Conservation (phyloP, 2,329 filamentous ascomycete genomes). For the Stemphylium beticola region DNA sequence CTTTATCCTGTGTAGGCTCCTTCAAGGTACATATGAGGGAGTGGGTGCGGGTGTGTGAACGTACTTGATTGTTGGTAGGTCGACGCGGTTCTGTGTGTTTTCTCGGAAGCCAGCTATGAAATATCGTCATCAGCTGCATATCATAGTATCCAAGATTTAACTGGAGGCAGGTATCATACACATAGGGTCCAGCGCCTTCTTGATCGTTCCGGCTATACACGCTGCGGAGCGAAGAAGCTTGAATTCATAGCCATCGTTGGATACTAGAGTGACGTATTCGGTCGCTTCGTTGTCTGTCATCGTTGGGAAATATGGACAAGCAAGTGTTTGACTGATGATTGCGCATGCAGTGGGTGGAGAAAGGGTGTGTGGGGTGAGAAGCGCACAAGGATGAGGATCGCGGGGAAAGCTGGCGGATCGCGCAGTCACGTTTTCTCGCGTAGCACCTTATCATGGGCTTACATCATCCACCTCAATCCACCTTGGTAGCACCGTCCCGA, state of each 20-base stretch:
- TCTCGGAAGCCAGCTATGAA: constrained; percentile 68
- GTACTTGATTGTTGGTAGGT: constrained; percentile 77
- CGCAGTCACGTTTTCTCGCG: constrained; percentile 38
- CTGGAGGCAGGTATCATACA: constrained; percentile 54
- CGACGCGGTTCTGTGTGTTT: constrained; percentile 67
- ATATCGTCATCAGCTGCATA: neutral
- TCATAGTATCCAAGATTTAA: neutral
- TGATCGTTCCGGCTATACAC: constrained; percentile 73
- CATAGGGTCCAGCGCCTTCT: constrained; percentile 73
- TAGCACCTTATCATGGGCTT: neutral
- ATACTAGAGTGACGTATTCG: constrained; percentile 80
- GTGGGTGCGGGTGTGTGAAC: neutral
- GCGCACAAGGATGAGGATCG: neutral
- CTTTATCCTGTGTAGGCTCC: neutral
- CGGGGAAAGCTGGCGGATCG: constrained; percentile 22
- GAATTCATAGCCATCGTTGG: constrained; percentile 78
- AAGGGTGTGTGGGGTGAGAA: neutral
- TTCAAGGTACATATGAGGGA: neutral
- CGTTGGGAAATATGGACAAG: neutral
- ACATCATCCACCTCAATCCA: neutral
- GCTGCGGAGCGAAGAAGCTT: constrained; percentile 74
- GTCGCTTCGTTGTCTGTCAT: constrained; percentile 47
- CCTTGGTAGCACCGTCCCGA: too few species aligned
- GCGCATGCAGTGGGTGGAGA: neutral
- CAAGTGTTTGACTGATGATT: too few species aligned